A percentile compares a stretch with the other conserved stretches of the same genome.
Evolutionary conservation across 257 asterid genomes (phyloP).

Genomic region (Lantana camara): DNA sequence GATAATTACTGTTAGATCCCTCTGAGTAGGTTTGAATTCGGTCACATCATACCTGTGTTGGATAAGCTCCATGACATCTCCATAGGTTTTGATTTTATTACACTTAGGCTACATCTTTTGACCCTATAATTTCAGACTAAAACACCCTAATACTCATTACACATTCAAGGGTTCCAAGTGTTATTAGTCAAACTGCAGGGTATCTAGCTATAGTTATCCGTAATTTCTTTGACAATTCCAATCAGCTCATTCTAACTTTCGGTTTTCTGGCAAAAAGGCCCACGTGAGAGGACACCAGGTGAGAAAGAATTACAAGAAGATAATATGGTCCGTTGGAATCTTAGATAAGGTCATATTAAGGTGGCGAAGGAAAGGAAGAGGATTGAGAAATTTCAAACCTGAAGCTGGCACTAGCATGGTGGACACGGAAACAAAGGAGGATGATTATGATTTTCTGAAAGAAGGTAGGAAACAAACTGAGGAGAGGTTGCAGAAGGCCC

Average conservation of each 20-base stretch:
- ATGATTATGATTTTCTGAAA: constrained; percentile 81
- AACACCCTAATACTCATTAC: no score
- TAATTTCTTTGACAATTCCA: constrained; percentile 3
- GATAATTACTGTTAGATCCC: neutral
- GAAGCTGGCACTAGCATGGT: constrained; percentile 56
- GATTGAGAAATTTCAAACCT: constrained; percentile 74
- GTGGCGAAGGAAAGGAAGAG: constrained; percentile 92
- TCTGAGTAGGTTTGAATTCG: no score
- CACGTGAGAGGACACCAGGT: constrained; percentile 97
- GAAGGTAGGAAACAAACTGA: constrained; percentile 91
- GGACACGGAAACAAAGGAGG: constrained; percentile 54
- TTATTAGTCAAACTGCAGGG: no score
- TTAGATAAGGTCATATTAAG: constrained; percentile 81
- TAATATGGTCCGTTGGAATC: constrained; percentile 91
- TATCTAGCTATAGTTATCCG: no score
- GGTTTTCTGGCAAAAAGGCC: constrained; percentile 56
- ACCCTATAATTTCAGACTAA: no score
- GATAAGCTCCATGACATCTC: no score
- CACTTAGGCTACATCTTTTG: no score
- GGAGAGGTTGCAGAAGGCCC: constrained; percentile 79
- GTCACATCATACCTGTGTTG: no score
- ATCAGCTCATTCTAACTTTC: constrained; percentile 31
- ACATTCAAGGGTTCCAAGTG: no score
- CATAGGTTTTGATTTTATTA: no score
- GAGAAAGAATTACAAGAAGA: constrained; percentile 78